phyloP scores from a whole-genome alignment of 768 basidiomycete species.

The Lentinula aciculospora region DNA sequence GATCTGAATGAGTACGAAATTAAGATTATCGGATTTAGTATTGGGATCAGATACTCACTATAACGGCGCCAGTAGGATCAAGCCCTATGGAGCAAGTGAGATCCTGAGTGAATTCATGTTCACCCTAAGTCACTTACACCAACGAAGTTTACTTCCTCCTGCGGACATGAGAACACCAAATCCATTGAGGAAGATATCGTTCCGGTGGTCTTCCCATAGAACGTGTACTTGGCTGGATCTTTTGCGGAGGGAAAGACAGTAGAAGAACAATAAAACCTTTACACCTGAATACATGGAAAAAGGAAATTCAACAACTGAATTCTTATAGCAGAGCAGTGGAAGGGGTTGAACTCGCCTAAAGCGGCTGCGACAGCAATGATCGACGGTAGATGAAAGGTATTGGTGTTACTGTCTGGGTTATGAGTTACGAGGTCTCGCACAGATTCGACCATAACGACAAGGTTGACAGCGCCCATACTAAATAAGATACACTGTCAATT shows the following conservation, averaged over 20 bases:
- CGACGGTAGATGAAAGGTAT: slow-evolving; percentile 72
- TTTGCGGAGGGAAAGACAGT: slow-evolving; percentile 73
- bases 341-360: slow-evolving; percentile 45
- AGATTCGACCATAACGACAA: slow-evolving; percentile 88
- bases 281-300: slow-evolving; percentile 43
- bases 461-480: slow-evolving; percentile 89
- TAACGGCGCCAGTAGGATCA: slow-evolving; percentile 73
- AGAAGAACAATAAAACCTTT: slow-evolving; percentile 84
- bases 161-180: slow-evolving; percentile 83
- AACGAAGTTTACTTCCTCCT: slow-evolving; percentile 71
- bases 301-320: background rate
- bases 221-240: slow-evolving; percentile 89
- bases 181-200: slow-evolving; percentile 82
- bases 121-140: slow-evolving; percentile 65
- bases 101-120: background rate
- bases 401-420: slow-evolving; percentile 38
- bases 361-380: slow-evolving; percentile 81
- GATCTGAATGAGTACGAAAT: slow-evolving; percentile 42
- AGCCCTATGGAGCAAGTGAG: slow-evolving; percentile 39
- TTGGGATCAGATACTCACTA: slow-evolving; percentile 39
- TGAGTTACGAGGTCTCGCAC: slow-evolving; percentile 63
- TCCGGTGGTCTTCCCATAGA: slow-evolving; percentile 97
- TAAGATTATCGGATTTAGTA: slow-evolving; percentile 6
- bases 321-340: background rate
- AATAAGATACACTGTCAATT: background rate